A percentile compares a stretch with the other conserved stretches of the same genome.
Conservation (phyloP, 768 basidiomycete genomes). For the Pholiota molesta region DNA sequence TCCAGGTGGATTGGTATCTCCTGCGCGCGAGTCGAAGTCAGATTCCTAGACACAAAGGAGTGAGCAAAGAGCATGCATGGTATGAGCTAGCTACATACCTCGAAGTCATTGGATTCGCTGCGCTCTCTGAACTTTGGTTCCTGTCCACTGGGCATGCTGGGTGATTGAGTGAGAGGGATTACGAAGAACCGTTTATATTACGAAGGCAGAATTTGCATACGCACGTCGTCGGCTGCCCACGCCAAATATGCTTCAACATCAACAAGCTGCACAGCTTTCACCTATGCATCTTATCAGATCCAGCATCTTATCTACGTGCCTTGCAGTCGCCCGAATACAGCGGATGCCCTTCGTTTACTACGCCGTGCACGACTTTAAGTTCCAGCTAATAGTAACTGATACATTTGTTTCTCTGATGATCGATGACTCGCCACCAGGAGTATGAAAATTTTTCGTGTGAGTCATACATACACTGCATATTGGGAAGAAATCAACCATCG, state of each 20-base stretch:
- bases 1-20: conserved; percentile 45
- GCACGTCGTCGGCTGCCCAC: conserved; percentile 5
- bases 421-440: too few relatives aligned
- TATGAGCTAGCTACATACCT: conserved; percentile 37
- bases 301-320: background rate
- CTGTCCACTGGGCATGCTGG: conserved; percentile 52
- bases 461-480: too few relatives aligned
- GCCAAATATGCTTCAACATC: conserved; percentile 17
- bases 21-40: conserved; percentile 61
- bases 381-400: too few relatives aligned
- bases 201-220: conserved; percentile 19
- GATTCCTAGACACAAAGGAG: conserved; percentile 50
- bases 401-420: too few relatives aligned
- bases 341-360: too few relatives aligned
- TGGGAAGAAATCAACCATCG: too few relatives aligned
- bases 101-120: conserved; percentile 65
- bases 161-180: conserved; percentile 49
- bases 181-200: conserved; percentile 33
- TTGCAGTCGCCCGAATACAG: too few relatives aligned
- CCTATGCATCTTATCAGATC: conserved; percentile 6
- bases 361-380: too few relatives aligned
- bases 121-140: conserved; percentile 50
- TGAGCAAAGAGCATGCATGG: conserved; percentile 1
- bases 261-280: conserved; percentile 20
- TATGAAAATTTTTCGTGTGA: too few relatives aligned